These are phyloP conservation scores for Toxoplasma gondii DNA, from an alignment of 169 alveolate genomes.

Conservation along the genomic window DNA sequence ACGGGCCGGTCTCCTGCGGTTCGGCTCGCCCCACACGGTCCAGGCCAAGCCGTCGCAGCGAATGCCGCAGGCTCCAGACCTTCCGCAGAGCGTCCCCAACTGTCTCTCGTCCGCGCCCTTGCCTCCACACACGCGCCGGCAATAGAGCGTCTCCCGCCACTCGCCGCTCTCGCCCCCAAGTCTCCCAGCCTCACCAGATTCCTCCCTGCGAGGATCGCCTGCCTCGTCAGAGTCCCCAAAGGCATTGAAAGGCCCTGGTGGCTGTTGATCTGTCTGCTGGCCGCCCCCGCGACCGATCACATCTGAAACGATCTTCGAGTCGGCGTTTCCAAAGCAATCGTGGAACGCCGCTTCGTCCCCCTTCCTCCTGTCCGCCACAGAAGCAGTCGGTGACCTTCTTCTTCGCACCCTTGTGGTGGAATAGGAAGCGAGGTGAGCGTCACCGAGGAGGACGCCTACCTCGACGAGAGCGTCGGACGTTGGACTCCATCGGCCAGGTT, in stretches of 20 bases:
- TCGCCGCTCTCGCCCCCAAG: too few species aligned
- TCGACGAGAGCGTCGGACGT: constrained; percentile 1
- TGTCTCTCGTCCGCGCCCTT: not conserved
- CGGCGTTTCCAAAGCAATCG: not conserved
- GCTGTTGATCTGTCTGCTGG: too few species aligned
- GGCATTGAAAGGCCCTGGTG: too few species aligned
- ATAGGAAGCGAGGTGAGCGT: constrained; percentile 8
- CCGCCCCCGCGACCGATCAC: too few species aligned
- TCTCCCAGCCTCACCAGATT: too few species aligned
- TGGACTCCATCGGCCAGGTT: not conserved
- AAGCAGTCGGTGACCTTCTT: not conserved
- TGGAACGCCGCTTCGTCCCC: not conserved
- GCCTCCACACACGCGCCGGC: constrained; percentile 4
- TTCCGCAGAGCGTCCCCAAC: not conserved
- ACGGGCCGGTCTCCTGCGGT: not conserved
- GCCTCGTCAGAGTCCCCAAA: too few species aligned
- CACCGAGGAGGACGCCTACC: constrained; percentile 19
- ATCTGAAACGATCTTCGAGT: too few species aligned
- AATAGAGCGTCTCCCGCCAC: not conserved
- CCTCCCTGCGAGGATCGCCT: too few species aligned
- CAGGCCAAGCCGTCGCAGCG: constrained; percentile 13
- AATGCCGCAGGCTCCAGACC: constrained; percentile 26
- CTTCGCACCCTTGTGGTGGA: not conserved
- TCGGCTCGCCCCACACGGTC: not conserved
- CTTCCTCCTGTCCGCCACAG: not conserved